Evolutionary conservation across 108 stramenopile species (phyloP).

Genomic region (Epipyxis sp.): DNA sequence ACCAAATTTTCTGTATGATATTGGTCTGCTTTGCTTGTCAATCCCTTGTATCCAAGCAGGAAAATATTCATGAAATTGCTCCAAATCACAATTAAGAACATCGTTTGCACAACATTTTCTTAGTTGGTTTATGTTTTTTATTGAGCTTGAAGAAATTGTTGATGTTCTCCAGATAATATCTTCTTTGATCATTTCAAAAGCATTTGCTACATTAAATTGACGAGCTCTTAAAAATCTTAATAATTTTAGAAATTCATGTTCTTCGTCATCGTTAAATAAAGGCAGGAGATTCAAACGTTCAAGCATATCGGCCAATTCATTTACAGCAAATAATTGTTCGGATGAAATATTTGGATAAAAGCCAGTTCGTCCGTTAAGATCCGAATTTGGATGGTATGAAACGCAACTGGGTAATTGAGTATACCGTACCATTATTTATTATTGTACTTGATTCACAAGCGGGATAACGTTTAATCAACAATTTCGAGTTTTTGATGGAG

Average conservation of each 20-base stretch:
- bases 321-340: neutral
- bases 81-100: conserved; percentile 12
- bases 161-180: conserved; percentile 20
- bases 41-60: conserved; percentile 28
- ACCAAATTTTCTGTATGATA: conserved; percentile 23
- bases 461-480: too few species aligned
- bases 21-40: conserved; percentile 17
- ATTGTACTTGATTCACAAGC: too few species aligned
- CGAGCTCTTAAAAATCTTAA: conserved; percentile 28
- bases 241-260: conserved; percentile 15
- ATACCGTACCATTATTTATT: neutral
- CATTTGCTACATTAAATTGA: neutral
- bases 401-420: neutral
- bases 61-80: conserved; percentile 11
- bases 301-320: neutral
- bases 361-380: neutral
- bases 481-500: too few species aligned
- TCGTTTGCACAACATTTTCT: neutral
- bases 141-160: too few species aligned
- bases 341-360: conserved; percentile 23
- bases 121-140: neutral
- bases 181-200: conserved; percentile 5
- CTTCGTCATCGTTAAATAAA: conserved; percentile 1
- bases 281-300: neutral
- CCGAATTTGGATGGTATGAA: conserved; percentile 19